These are phyloP conservation scores for Boletellus sp. DNA, from an alignment of 768 basidiomycete genomes.

Conservation along the genomic window DNA sequence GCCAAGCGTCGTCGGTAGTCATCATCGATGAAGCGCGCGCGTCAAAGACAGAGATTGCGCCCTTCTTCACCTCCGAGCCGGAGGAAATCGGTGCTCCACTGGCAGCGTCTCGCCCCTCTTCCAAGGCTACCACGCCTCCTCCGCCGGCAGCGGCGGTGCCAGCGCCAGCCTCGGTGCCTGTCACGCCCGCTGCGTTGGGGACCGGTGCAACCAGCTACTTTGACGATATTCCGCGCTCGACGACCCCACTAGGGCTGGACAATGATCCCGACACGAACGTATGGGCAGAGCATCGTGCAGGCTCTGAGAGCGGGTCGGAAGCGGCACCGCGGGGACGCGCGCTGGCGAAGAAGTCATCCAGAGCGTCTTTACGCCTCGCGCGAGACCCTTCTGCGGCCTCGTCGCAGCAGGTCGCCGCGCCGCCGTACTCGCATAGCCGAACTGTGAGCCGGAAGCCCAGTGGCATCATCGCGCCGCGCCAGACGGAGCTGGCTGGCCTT, in stretches of 20 bases:
- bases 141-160: background rate
- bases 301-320: conserved; percentile 23
- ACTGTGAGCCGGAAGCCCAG: conserved; percentile 27
- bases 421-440: conserved; percentile 17
- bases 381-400: conserved; percentile 25
- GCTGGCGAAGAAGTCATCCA: conserved; percentile 20
- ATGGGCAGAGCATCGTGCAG: conserved; percentile 25
- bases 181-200: conserved; percentile 20
- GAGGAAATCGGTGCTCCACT: conserved; percentile 32
- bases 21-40: conserved; percentile 14
- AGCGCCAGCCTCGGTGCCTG: conserved; percentile 18
- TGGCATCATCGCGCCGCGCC: conserved; percentile 20
- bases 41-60: conserved; percentile 38
- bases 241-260: conserved; percentile 22
- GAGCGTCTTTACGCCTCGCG: conserved; percentile 19
- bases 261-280: conserved; percentile 23
- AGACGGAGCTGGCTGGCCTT: conserved; percentile 29
- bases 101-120: conserved; percentile 12
- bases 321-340: conserved; percentile 14
- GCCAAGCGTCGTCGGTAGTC: conserved; percentile 2
- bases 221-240: conserved; percentile 23
- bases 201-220: conserved; percentile 17
- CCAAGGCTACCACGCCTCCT: conserved; percentile 17
- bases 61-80: conserved; percentile 49
- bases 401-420: conserved; percentile 14